Percentiles rank a stretch among this genome's conserved stretches.
These are phyloP conservation scores for Buxus sempervirens DNA, from an alignment of 164 flowering plant genomes.

Conservation along the genomic window DNA sequence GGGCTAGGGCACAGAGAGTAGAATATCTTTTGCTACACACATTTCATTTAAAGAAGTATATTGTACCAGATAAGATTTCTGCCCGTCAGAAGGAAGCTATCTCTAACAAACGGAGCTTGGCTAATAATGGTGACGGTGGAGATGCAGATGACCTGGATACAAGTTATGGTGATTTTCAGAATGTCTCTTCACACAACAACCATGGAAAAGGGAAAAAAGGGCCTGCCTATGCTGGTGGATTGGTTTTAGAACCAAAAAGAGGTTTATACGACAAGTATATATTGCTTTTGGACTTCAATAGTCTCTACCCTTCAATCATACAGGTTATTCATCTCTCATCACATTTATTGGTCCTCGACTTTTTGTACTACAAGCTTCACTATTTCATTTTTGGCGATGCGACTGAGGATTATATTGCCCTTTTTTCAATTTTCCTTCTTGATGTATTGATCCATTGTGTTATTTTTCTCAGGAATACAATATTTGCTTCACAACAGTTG, in stretches of 20 bases:
- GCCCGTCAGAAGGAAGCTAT: slow-evolving; percentile 51
- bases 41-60: slow-evolving; percentile 88
- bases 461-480: slow-evolving; percentile 81
- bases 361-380: background rate
- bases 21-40: slow-evolving; percentile 93
- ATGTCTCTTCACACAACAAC: slow-evolving; percentile 34
- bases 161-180: slow-evolving; percentile 36
- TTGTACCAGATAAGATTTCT: slow-evolving; percentile 83
- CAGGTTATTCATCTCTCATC: slow-evolving; percentile 49
- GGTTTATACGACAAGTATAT: slow-evolving; percentile 97
- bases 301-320: slow-evolving; percentile 98
- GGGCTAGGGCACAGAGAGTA: slow-evolving; percentile 98
- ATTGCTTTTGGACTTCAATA: slow-evolving; percentile 94
- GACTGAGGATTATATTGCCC: background rate
- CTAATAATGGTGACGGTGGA: slow-evolving; percentile 35
- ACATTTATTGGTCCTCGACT: background rate
- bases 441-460: background rate
- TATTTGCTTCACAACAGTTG: slow-evolving; percentile 96
- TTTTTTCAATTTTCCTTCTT: background rate
- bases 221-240: slow-evolving; percentile 89
- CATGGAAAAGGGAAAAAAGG: slow-evolving; percentile 72
- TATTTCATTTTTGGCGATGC: background rate
- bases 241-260: slow-evolving; percentile 95
- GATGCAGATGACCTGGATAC: slow-evolving; percentile 41
- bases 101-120: slow-evolving; percentile 50